Conservation (phyloP, 257 asterid genomes). For the Ilex asprella region DNA sequence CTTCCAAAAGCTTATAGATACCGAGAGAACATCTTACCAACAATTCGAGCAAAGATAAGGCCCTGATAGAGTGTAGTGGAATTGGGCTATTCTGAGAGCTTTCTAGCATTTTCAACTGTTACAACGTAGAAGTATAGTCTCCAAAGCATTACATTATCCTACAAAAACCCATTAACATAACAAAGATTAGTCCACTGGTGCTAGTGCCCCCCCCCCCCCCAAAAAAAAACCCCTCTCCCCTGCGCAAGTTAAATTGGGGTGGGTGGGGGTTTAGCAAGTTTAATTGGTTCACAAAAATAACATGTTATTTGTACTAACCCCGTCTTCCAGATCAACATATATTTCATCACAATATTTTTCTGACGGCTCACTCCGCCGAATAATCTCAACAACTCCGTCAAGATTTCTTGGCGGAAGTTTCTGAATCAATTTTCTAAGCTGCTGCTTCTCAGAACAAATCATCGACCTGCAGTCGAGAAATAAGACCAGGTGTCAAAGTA, state of each 20-base stretch:
- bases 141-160: slow-evolving; percentile 65
- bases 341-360: slow-evolving; percentile 22
- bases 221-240: no score
- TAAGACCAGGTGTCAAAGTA: not conserved
- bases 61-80: no score
- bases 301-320: slow-evolving; percentile 33
- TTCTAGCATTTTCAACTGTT: slow-evolving; percentile 27
- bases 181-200: no score
- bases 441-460: slow-evolving; percentile 49
- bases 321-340: slow-evolving; percentile 39
- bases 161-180: slow-evolving; percentile 10
- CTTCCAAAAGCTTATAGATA: no score
- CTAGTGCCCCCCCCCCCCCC: no score
- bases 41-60: no score
- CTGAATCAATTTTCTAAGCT: slow-evolving; percentile 42
- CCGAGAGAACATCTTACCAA: no score
- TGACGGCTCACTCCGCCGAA: slow-evolving; percentile 24
- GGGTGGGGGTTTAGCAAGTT: not conserved
- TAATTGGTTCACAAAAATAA: not conserved
- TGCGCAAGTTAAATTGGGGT: no score
- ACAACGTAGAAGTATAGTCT: slow-evolving; percentile 50
- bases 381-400: slow-evolving; percentile 55
- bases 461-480: slow-evolving; percentile 44
- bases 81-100: not conserved
- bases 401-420: slow-evolving; percentile 52